A percentile compares a stretch with the other conserved stretches of the same genome.
These are phyloP conservation scores for Petrea volubilis DNA, from an alignment of 257 asterid species.

Conservation along the genomic window DNA sequence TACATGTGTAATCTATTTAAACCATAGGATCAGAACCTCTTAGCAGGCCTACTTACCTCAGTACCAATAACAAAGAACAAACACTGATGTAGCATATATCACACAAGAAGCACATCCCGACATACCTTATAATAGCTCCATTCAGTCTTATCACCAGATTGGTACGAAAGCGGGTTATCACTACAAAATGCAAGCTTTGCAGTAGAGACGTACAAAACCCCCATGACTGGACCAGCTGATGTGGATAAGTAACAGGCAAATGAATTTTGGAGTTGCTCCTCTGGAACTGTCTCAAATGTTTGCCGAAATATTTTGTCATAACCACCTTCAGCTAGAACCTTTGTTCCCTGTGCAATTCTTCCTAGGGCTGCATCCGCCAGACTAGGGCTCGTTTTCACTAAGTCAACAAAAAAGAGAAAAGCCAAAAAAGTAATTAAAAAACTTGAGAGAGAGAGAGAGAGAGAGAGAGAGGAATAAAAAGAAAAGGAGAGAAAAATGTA, in stretches of 20 bases:
- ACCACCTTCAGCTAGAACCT: constrained; percentile 97
- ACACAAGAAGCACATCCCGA: not conserved
- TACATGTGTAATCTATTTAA: not conserved
- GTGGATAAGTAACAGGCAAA: constrained; percentile 95
- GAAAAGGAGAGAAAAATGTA: not conserved
- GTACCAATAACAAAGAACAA: not conserved
- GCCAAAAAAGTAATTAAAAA: not conserved
- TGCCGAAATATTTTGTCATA: constrained; percentile 90
- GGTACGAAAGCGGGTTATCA: constrained; percentile 84
- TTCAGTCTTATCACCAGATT: constrained; percentile 70
- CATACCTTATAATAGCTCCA: constrained; percentile 98
- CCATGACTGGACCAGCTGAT: constrained; percentile 99
- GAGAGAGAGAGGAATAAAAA: not conserved
- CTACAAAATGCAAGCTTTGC: constrained; percentile 94
- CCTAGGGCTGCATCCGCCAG: constrained; percentile 94
- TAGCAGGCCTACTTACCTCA: not conserved
- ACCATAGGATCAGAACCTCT: constrained; percentile 7
- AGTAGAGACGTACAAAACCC: constrained; percentile 76
- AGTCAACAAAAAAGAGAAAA: constrained; percentile 10
- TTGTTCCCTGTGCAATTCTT: constrained; percentile 97
- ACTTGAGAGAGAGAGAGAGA: not conserved
- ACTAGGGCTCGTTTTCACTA: constrained; percentile 98
- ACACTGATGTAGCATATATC: constrained; percentile 1
- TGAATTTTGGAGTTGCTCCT: constrained; percentile 80
- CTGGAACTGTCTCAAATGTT: constrained; percentile 90